These are phyloP conservation scores for Posidonia oceanica DNA, from an alignment of 116 monocot species.

Conservation along the genomic window DNA sequence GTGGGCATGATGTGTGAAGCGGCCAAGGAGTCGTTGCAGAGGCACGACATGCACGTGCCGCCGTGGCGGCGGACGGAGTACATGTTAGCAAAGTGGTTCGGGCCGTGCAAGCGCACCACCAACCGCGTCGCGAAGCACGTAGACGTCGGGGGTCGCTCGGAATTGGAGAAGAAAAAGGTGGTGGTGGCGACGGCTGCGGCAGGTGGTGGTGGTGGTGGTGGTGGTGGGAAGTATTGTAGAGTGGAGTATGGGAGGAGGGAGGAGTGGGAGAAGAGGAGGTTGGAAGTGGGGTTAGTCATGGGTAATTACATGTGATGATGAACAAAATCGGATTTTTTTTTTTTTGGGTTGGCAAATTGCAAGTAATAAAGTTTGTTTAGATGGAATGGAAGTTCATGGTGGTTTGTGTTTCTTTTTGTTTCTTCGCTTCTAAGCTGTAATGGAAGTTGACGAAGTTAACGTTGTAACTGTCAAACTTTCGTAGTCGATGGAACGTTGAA, in stretches of 20 bases:
- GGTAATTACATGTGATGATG: neutral
- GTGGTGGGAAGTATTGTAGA: neutral
- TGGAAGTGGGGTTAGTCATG: neutral
- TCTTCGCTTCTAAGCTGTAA: too few relatives aligned
- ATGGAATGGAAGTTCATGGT: neutral
- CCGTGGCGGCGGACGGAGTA: conserved; percentile 55
- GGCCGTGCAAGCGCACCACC: conserved; percentile 16
- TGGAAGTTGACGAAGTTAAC: too few relatives aligned
- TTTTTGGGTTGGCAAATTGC: neutral
- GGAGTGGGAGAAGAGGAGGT: neutral
- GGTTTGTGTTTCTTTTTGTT: neutral
- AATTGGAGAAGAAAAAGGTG: neutral
- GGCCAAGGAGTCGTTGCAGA: conserved; percentile 29
- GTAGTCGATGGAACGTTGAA: too few relatives aligned
- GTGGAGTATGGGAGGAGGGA: conserved; percentile 1
- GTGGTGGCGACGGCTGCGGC: neutral
- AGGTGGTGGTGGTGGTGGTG: neutral
- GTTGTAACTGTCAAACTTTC: too few relatives aligned
- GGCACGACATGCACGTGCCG: conserved; percentile 42
- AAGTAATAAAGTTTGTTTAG: neutral
- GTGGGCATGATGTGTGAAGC: conserved; percentile 40
- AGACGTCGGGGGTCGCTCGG: neutral
- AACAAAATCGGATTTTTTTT: too few relatives aligned
- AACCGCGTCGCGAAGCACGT: neutral
- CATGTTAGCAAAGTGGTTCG: conserved; percentile 48